Conservation (phyloP, 306 rosid species). For the Crataegus laevigata region DNA sequence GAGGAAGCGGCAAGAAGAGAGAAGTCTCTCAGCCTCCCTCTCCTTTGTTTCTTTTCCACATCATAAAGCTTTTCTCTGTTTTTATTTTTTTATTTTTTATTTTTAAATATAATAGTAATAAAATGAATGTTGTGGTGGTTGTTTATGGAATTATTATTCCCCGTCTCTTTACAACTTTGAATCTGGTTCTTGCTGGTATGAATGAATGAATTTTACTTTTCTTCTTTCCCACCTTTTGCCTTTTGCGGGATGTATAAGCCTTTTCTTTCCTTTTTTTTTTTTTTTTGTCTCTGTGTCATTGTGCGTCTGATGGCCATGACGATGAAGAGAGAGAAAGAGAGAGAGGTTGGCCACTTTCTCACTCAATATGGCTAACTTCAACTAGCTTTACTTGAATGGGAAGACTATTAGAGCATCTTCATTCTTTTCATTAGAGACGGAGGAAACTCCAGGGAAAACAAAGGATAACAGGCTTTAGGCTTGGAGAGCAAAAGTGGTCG, state of each 20-base stretch:
- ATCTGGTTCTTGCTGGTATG: constrained; percentile 42
- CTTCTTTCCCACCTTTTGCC: constrained; percentile 52
- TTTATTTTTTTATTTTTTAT: background rate
- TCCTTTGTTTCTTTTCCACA: constrained; percentile 24
- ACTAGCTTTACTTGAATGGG: constrained; percentile 90
- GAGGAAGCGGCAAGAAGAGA: background rate
- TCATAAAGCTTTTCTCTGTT: background rate
- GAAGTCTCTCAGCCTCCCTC: constrained; percentile 26
- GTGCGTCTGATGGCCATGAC: background rate
- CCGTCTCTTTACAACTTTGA: constrained; percentile 28
- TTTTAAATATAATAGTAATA: background rate
- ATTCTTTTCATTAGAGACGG: background rate
- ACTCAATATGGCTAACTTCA: constrained; percentile 81
- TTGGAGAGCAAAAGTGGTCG: too few species aligned
- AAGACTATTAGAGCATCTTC: constrained; percentile 37
- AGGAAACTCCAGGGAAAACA: too few species aligned
- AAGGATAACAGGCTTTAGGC: too few species aligned
- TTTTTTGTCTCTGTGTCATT: background rate
- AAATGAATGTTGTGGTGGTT: background rate
- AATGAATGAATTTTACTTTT: constrained; percentile 27
- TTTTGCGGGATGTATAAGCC: constrained; percentile 47
- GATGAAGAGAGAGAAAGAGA: constrained; percentile 24
- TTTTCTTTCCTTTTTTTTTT: constrained; percentile 27
- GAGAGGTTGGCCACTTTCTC: constrained; percentile 72
- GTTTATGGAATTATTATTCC: background rate